Evolutionary conservation across 805 yeast genomes (phyloP).

Genomic region (Wickerhamomyces rabaulensis): DNA sequence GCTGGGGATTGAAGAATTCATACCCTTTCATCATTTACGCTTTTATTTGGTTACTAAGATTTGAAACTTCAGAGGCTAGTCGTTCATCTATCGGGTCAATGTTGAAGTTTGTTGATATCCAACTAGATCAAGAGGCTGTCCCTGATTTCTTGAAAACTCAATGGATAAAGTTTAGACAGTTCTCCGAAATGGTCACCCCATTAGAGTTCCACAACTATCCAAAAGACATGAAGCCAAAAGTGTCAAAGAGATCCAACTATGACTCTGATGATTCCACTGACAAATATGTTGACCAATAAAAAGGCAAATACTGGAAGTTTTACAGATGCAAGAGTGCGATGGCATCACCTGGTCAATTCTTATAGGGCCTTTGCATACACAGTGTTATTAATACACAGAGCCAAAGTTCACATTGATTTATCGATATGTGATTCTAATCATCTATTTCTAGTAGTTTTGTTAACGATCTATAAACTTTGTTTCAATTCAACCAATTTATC

Average conservation of each 20-base stretch:
- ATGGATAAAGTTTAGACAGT: conserved; percentile 5
- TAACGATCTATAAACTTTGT: conserved; percentile 6
- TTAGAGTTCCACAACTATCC: neutral
- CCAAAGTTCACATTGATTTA: neutral
- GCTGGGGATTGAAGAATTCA: conserved; percentile 17
- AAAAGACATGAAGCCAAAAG: neutral
- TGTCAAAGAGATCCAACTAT: neutral
- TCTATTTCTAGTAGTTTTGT: neutral
- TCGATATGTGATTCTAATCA: neutral
- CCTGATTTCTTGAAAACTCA: neutral
- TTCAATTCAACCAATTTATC: conserved; percentile 45
- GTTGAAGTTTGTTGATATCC: conserved; percentile 7
- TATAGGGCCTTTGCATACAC: too few relatives aligned
- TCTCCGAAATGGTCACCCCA: neutral
- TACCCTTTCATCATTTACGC: conserved; percentile 31
- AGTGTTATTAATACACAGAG: too few relatives aligned
- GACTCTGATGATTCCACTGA: neutral
- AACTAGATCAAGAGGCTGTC: neutral
- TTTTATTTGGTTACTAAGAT: conserved; percentile 33
- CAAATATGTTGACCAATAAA: neutral
- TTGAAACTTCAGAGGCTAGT: conserved; percentile 28
- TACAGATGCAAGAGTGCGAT: too few relatives aligned
- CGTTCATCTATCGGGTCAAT: conserved; percentile 18
- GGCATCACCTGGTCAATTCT: too few relatives aligned
- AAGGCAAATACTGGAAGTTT: too few relatives aligned